A percentile compares a stretch with the other conserved stretches of the same genome.
Conservation (phyloP, 306 rosid genomes). For the Malus sieversii region DNA sequence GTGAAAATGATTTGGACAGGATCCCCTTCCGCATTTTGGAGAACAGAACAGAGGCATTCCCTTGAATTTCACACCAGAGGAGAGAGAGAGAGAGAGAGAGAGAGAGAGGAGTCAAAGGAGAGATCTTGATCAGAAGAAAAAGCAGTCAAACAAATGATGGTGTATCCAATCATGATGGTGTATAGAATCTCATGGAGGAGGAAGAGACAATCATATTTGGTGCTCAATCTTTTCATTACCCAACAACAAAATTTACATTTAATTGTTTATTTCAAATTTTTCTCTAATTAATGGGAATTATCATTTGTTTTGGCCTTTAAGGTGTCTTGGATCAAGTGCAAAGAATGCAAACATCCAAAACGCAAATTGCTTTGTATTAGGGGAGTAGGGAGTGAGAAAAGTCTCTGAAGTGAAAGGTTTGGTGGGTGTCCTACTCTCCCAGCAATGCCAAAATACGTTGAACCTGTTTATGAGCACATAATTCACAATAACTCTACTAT, state of each 20-base stretch:
- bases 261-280: slow-evolving; percentile 2
- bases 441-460: slow-evolving; percentile 47
- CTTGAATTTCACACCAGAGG: background rate
- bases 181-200: slow-evolving; percentile 46
- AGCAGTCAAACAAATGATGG: slow-evolving; percentile 78
- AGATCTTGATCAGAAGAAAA: slow-evolving; percentile 44
- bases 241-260: background rate
- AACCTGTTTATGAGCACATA: background rate
- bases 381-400: slow-evolving; percentile 15
- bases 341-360: slow-evolving; percentile 56
- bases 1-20: too few relatives aligned
- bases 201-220: slow-evolving; percentile 33
- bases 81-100: background rate
- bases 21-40: background rate
- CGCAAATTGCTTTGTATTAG: slow-evolving; percentile 28
- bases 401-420: slow-evolving; percentile 10
- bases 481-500: background rate
- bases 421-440: slow-evolving; percentile 58
- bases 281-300: slow-evolving; percentile 5
- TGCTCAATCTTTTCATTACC: slow-evolving; percentile 18
- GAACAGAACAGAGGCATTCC: slow-evolving; percentile 1
- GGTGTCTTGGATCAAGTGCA: slow-evolving; percentile 45
- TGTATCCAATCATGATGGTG: slow-evolving; percentile 52
- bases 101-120: slow-evolving; percentile 39
- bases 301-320: slow-evolving; percentile 5